These are phyloP conservation scores for Trichophyton schoenleinii DNA, from an alignment of 2,329 filamentous ascomycete genomes.

Conservation along the genomic window DNA sequence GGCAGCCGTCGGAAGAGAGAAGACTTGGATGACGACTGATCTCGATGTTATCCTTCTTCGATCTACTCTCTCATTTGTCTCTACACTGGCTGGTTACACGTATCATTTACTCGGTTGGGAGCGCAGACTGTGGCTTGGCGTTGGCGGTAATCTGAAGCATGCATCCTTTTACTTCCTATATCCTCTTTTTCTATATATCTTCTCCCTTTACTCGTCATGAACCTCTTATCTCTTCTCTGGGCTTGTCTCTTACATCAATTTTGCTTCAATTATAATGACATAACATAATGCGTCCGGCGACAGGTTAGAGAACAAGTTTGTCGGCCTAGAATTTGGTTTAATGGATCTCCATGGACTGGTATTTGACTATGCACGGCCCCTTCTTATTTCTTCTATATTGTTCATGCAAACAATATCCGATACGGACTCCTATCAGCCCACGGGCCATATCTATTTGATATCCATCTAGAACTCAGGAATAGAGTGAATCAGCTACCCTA, in stretches of 20 bases:
- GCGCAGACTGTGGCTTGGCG: neutral
- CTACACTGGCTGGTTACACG: neutral
- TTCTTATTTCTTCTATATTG: too few species aligned
- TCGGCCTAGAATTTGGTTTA: neutral
- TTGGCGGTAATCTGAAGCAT: neutral
- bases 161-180: neutral
- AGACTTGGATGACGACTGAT: constrained; percentile 23
- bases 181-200: neutral
- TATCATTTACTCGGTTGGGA: neutral
- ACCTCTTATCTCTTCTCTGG: neutral
- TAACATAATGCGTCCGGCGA: neutral
- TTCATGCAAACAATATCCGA: too few species aligned
- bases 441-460: too few species aligned
- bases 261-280: neutral
- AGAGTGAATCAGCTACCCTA: too few species aligned
- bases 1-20: constrained; percentile 31
- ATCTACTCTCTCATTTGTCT: neutral
- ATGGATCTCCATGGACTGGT: neutral
- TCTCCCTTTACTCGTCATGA: neutral
- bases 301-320: neutral
- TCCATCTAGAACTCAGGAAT: too few species aligned
- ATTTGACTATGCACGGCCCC: too few species aligned
- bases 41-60: neutral
- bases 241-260: neutral
- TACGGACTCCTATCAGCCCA: too few species aligned